Base-by-base conservation (phyloP, 2,329 filamentous ascomycete species). In the Epichloe sp. region DNA sequence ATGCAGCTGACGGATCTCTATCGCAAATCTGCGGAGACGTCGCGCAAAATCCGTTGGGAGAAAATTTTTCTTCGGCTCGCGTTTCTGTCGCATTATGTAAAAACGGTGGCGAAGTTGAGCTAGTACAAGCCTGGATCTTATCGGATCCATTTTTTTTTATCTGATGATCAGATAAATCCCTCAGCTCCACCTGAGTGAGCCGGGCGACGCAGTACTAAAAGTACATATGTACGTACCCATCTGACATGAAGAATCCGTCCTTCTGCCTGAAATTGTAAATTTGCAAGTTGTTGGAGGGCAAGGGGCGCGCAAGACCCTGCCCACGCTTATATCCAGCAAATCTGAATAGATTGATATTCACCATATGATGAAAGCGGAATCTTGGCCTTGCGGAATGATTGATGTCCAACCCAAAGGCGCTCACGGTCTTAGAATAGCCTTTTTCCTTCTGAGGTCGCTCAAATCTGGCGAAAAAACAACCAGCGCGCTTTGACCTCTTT, bases 111-210 rank as follows among this genome's bases (percentile, higher is more conserved):
- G 38, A 45, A 38, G 26, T 49, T 47, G 46, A 48, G 49, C 50
- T 48, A 51, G 43, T 36, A 48, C 34, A 17, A 43, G 46, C 47
- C 47, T 59, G 59, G 61, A 68, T 69, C 64, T 69, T 69, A 67
- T 69, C 65, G 60, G 65, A 68, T 68, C 63, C 64, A 45, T 15
- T 49, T 48, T 48, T 23, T 23, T 47, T 75, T 75, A 76, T 76
- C 73, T 72, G 74, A 77, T 76, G 65, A 75, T 75, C 72, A 71
- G 72, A 75, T 75, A 72, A 69, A 42, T 65, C 64, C 64, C 68
- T 69, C 68, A 66, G 62, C 63, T 59, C 63, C 65, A 65, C 63
- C 50, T 47, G 43, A 2, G 2, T 34, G 47, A 45, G n/a, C 23
- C 17, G 5, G 21, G 23, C 26, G 26, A 8, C 21, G 26, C 6